Evolutionary conservation across 2,329 filamentous ascomycete genomes (phyloP).

Genomic region (Ampelomyces quisqualis): DNA sequence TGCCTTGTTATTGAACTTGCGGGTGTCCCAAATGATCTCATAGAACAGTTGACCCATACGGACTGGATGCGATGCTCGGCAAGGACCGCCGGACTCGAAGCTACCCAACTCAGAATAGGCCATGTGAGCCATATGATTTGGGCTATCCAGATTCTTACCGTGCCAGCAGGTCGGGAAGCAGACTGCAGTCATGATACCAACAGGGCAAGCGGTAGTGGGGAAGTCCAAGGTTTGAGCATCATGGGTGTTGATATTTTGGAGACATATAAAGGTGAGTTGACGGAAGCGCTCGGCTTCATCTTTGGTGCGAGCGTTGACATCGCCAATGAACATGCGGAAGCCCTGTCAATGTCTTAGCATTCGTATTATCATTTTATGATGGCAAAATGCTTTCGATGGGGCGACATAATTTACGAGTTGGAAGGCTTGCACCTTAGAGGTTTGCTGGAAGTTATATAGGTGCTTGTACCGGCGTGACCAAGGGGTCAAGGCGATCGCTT

Average conservation of each 20-base stretch:
- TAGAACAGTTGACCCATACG: constrained; percentile 28
- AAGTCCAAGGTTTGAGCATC: constrained; percentile 46
- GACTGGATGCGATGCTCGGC: constrained; percentile 52
- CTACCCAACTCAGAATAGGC: constrained; percentile 24
- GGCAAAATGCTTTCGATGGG: not conserved
- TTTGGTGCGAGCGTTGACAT: constrained; percentile 30
- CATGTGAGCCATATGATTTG: constrained; percentile 39
- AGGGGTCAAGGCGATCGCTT: constrained; percentile 26
- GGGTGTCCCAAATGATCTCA: constrained; percentile 39
- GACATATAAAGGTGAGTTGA: constrained; percentile 50
- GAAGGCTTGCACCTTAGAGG: constrained; percentile 47
- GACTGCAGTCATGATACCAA: constrained; percentile 48
- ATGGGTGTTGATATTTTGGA: constrained; percentile 43
- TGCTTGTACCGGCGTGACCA: constrained; percentile 25
- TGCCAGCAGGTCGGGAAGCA: constrained; percentile 41
- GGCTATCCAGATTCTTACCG: constrained; percentile 24
- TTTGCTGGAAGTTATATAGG: constrained; percentile 31
- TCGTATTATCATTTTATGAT: too few species aligned
- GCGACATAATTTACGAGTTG: constrained; percentile 25
- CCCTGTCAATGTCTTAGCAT: constrained; percentile 23
- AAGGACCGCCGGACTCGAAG: constrained; percentile 48
- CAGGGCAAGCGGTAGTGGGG: constrained; percentile 41
- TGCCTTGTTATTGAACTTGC: constrained; percentile 32
- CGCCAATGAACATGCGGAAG: constrained; percentile 32
- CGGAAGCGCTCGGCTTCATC: constrained; percentile 44